A percentile compares a stretch with the other conserved stretches of the same genome.
phyloP scores from a whole-genome alignment of 768 basidiomycete species.

The Auriculariales sp. region DNA sequence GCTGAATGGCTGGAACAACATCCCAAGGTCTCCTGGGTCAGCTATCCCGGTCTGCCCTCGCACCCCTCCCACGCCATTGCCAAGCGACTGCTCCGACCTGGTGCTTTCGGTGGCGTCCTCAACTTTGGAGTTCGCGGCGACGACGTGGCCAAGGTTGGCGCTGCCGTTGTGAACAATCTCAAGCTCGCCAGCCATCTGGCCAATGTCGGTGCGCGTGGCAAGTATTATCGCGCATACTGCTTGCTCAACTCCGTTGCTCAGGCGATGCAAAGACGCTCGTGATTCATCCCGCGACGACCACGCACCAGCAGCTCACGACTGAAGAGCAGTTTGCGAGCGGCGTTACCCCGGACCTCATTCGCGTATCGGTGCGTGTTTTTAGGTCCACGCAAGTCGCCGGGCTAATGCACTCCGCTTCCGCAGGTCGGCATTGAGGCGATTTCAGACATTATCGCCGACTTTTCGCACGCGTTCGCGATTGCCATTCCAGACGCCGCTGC shows the following conservation, averaged over 20 bases:
- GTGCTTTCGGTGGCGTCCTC: slow-evolving; percentile 55
- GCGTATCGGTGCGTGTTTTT: slow-evolving; percentile 26
- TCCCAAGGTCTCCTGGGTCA: slow-evolving; percentile 59
- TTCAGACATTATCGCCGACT: slow-evolving; percentile 29
- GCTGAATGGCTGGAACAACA: slow-evolving; percentile 55
- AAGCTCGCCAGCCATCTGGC: slow-evolving; percentile 58
- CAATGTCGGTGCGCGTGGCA: slow-evolving; percentile 30
- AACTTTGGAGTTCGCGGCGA: slow-evolving; percentile 64
- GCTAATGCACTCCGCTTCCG: slow-evolving; percentile 18
- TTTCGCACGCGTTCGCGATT: slow-evolving; percentile 21
- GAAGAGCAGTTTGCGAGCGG: slow-evolving; percentile 52
- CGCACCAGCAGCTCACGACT: slow-evolving; percentile 51
- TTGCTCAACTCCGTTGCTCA: background rate
- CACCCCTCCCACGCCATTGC: slow-evolving; percentile 52
- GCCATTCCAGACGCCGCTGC: slow-evolving; percentile 9
- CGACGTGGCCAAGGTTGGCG: slow-evolving; percentile 27
- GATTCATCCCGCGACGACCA: slow-evolving; percentile 66
- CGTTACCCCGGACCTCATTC: slow-evolving; percentile 61
- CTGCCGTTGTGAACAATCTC: slow-evolving; percentile 52
- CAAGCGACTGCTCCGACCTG: slow-evolving; percentile 35
- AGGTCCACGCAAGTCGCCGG: background rate
- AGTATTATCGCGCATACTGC: slow-evolving; percentile 5
- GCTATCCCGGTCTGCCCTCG: slow-evolving; percentile 51
- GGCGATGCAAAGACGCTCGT: slow-evolving; percentile 57
- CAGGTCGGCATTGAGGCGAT: slow-evolving; percentile 28